Conservation (phyloP, 768 basidiomycete species). For the Mycena haematopus region DNA sequence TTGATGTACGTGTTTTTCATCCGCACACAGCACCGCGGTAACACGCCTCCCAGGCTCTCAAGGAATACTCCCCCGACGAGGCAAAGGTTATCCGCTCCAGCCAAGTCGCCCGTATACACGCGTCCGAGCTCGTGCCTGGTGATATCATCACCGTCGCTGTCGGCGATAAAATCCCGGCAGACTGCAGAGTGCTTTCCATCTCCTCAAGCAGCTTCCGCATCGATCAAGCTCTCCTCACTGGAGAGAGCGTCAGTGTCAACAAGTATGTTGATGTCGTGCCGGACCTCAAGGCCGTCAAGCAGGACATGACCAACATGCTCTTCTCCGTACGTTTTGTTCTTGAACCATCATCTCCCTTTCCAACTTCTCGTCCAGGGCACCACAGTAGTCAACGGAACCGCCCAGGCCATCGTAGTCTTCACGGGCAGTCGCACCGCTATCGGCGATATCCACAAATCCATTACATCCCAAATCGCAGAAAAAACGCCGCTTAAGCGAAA, state of each 20-base stretch:
- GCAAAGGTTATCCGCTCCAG: slow-evolving; percentile 87
- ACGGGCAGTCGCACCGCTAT: slow-evolving; percentile 91
- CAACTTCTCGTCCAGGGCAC: slow-evolving; percentile 67
- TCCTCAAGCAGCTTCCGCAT: slow-evolving; percentile 93
- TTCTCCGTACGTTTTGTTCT: slow-evolving; percentile 70
- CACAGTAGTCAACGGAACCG: slow-evolving; percentile 93
- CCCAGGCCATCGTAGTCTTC: slow-evolving; percentile 84
- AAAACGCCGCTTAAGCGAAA: slow-evolving; percentile 98
- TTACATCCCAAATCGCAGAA: slow-evolving; percentile 89
- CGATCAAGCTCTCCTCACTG: slow-evolving; percentile 96
- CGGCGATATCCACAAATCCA: slow-evolving; percentile 97
- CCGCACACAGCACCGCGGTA: slow-evolving; percentile 19
- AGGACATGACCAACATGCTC: slow-evolving; percentile 97
- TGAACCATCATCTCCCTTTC: not conserved
- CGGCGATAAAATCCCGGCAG: slow-evolving; percentile 95
- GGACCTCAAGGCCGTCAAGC: slow-evolving; percentile 88
- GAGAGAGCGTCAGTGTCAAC: slow-evolving; percentile 89
- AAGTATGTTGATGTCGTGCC: slow-evolving; percentile 74
- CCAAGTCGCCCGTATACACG: slow-evolving; percentile 74
- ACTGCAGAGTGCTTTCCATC: slow-evolving; percentile 88
- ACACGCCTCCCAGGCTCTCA: slow-evolving; percentile 71
- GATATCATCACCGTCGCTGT: slow-evolving; percentile 92
- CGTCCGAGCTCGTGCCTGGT: slow-evolving; percentile 91
- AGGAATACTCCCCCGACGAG: slow-evolving; percentile 97
- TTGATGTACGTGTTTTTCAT: slow-evolving; percentile 73